Conservation (phyloP, 305 asterid species). For the Solanum aculeatissimum region DNA sequence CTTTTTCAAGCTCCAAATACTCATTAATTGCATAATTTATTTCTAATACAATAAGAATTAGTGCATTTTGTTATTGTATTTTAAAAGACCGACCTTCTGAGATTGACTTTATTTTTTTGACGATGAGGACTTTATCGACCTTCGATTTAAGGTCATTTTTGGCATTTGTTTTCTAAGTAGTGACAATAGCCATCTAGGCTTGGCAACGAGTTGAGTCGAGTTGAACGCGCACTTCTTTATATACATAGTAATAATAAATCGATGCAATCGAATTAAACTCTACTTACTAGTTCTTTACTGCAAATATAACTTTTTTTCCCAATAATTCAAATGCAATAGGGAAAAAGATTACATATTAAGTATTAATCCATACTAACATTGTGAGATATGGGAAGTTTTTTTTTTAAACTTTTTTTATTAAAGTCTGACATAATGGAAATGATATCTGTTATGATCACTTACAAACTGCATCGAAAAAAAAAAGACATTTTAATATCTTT, state of each 20-base stretch:
- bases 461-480: neutral
- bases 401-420: neutral
- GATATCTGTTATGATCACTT: neutral
- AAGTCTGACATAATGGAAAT: neutral
- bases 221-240: neutral
- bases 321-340: neutral
- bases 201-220: neutral
- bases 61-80: accelerated
- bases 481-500: neutral
- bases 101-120: too few species aligned
- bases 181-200: neutral
- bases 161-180: neutral
- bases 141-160: neutral
- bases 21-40: too few species aligned
- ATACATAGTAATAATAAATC: neutral
- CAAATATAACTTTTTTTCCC: neutral
- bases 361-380: neutral
- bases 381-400: neutral
- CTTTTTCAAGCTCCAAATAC: too few species aligned
- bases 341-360: neutral
- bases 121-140: too few species aligned
- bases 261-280: neutral
- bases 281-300: neutral
- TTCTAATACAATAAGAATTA: too few species aligned
- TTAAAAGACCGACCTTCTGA: too few species aligned